phyloP scores from a whole-genome alignment of 2,329 filamentous ascomycete species.

The Lasiodiplodia gonubiensis region DNA sequence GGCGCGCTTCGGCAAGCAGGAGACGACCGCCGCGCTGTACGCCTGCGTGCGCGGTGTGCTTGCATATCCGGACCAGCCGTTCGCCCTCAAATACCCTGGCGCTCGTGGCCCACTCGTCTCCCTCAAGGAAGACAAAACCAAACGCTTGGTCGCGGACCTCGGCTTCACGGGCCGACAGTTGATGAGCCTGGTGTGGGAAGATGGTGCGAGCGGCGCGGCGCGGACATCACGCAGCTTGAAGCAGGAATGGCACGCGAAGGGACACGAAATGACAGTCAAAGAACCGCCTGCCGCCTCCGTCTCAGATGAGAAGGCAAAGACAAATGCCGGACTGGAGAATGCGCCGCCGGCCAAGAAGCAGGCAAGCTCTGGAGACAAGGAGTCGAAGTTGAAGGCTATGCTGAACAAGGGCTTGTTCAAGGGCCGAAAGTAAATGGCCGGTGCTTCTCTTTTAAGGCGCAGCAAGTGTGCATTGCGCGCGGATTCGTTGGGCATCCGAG shows the following conservation, averaged over 20 bases:
- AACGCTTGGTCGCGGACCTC: slow-evolving; percentile 73
- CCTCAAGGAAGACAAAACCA: slow-evolving; percentile 51
- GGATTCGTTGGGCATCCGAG: slow-evolving; percentile 18
- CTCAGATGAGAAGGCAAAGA: slow-evolving; percentile 31
- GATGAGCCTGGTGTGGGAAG: slow-evolving; percentile 77
- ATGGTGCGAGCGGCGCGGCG: slow-evolving; percentile 62
- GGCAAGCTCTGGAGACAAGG: slow-evolving; percentile 44
- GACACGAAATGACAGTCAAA: slow-evolving; percentile 70
- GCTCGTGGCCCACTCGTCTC: slow-evolving; percentile 51
- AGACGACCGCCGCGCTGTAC: slow-evolving; percentile 76
- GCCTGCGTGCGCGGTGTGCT: slow-evolving; percentile 75
- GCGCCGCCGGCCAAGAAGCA: slow-evolving; percentile 35
- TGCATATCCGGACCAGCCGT: slow-evolving; percentile 66
- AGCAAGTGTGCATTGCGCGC: slow-evolving; percentile 31
- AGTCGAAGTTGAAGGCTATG: slow-evolving; percentile 48
- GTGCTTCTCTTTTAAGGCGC: slow-evolving; percentile 1
- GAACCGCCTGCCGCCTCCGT: slow-evolving; percentile 47
- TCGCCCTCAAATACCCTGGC: slow-evolving; percentile 72
- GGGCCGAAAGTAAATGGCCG: slow-evolving; percentile 27
- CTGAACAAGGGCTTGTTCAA: slow-evolving; percentile 45
- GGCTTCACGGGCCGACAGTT: slow-evolving; percentile 73
- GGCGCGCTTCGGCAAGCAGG: slow-evolving; percentile 69
- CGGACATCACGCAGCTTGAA: slow-evolving; percentile 65
- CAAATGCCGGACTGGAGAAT: slow-evolving; percentile 4
- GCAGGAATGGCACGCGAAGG: slow-evolving; percentile 62